Base-by-base conservation (phyloP, 1,284 basidiomycete genomes). In the Mycosarcoma maydis region DNA sequence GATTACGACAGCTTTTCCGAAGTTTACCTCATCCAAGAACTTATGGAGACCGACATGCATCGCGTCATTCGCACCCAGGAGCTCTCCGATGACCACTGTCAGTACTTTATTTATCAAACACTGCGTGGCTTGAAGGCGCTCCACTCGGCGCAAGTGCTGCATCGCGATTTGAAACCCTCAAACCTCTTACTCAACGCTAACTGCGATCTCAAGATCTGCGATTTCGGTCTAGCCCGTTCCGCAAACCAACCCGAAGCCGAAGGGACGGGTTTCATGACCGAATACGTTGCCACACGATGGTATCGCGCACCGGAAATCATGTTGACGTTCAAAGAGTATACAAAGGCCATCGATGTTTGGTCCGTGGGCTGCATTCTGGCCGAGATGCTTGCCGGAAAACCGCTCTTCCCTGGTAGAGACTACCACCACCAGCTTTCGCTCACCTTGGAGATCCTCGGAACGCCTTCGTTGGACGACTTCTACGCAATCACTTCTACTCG, bases 311-410 rank as follows among this genome's bases (percentile, higher is more conserved):
- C 80, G 1, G 80, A 81, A 55, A 80, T 81, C 49, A 81, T 81
- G 80, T 61, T 81, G 6, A 80, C 80, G 23, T 82, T 82, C 59
- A 80, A 80, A 46, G 79, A 82, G 49, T 82, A 82, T 47, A 82
- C 80, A 33, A 82, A 81, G 50, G 81, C 81, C 6, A 82, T 82
- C 45, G 81, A 82, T 43, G 61, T 92, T 74, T 96, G 93, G 93
- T 90, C 89, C 58, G 91, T 95, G 2, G 94, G 93, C 2, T 95
- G 94, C 82, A 92, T 96, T 6, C 85, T 95, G n/a, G 93, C 93
- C 0, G 94, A 96, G 83, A 95, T 96, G 93, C 74, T 96, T 16
- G 90, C 88, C 64, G 92, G 92, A 33, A 90, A 90, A 78, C 91
- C 94, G 1, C 84, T 96, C 43, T 96, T 96, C 83, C 93, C 93